phyloP scores from a whole-genome alignment of 164 flowering plant species.

The Berberis thunbergii region DNA sequence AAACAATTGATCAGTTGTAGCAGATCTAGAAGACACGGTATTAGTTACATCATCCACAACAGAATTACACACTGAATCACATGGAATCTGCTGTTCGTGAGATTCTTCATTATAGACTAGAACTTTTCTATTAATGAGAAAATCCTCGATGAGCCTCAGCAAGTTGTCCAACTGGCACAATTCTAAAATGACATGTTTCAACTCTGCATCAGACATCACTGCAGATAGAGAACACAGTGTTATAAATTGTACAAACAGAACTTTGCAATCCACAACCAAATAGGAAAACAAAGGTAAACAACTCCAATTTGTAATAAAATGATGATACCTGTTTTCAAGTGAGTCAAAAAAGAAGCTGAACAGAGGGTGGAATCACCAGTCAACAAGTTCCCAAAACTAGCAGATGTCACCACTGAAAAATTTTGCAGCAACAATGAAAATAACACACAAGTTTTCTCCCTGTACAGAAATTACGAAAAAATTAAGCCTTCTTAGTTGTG shows the following conservation, averaged over 20 bases:
- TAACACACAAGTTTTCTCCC: no score
- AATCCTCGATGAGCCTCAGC: conserved; percentile 44
- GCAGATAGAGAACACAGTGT: conserved; percentile 14
- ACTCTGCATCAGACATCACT: conserved; percentile 44
- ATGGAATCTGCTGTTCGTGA: conserved; percentile 8
- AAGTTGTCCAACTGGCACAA: conserved; percentile 31
- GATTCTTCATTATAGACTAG: conserved; percentile 19
- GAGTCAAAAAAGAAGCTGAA: no score
- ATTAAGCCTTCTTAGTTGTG: not conserved
- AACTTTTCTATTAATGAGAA: conserved; percentile 43
- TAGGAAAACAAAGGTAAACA: not conserved
- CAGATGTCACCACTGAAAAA: no score
- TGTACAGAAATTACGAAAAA: not conserved
- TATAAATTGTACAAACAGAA: not conserved
- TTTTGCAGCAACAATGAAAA: no score
- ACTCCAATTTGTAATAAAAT: not conserved
- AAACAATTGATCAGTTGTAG: conserved; percentile 44
- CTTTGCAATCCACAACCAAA: not conserved
- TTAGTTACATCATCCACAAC: conserved; percentile 16
- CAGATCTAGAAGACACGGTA: conserved; percentile 22
- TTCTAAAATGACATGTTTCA: conserved; percentile 26
- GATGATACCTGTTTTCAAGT: no score
- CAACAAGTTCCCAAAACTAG: not conserved
- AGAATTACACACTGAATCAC: conserved; percentile 17
- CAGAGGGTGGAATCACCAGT: no score